Conservation (phyloP, 2,329 filamentous ascomycete genomes). For the Cladosporium halotolerans region DNA sequence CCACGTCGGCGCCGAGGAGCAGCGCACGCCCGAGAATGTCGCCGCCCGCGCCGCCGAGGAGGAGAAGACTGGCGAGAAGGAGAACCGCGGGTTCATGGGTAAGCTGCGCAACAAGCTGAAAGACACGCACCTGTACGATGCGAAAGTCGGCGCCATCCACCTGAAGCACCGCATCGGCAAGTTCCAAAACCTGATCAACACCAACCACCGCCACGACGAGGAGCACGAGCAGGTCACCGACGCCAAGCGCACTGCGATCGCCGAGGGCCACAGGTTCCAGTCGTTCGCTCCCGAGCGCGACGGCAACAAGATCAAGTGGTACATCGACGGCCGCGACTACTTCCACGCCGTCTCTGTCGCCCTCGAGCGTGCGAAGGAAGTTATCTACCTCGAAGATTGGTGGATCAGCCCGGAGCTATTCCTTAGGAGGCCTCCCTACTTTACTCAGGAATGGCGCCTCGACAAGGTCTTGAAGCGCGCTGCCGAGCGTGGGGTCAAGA, state of each 20-base stretch:
- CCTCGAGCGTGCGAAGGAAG: slow-evolving; percentile 82
- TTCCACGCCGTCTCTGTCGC: slow-evolving; percentile 88
- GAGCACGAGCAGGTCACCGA: slow-evolving; percentile 82
- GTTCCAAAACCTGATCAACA: slow-evolving; percentile 66
- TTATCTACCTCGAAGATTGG: slow-evolving; percentile 95
- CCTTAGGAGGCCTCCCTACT: slow-evolving; percentile 73
- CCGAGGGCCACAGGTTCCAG: slow-evolving; percentile 72
- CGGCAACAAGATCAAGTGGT: slow-evolving; percentile 84
- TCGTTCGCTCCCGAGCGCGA: slow-evolving; percentile 85
- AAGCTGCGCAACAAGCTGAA: slow-evolving; percentile 40
- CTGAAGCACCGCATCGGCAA: slow-evolving; percentile 59
- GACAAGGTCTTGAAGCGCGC: slow-evolving; percentile 82
- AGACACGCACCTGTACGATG: slow-evolving; percentile 35
- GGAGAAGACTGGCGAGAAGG: not conserved
- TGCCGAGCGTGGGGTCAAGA: slow-evolving; percentile 89
- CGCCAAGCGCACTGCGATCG: slow-evolving; percentile 66
- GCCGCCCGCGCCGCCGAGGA: not conserved
- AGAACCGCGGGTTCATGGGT: slow-evolving; percentile 9
- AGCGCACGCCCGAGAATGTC: slow-evolving; percentile 1
- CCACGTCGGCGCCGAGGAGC: not conserved
- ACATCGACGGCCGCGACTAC: slow-evolving; percentile 91
- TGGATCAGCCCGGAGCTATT: slow-evolving; percentile 90
- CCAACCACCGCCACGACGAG: slow-evolving; percentile 88
- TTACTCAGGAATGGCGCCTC: slow-evolving; percentile 77
- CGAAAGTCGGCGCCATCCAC: slow-evolving; percentile 49